Conservation (phyloP, 2,329 filamentous ascomycete genomes). For the Chrysosporium keratinophilum region DNA sequence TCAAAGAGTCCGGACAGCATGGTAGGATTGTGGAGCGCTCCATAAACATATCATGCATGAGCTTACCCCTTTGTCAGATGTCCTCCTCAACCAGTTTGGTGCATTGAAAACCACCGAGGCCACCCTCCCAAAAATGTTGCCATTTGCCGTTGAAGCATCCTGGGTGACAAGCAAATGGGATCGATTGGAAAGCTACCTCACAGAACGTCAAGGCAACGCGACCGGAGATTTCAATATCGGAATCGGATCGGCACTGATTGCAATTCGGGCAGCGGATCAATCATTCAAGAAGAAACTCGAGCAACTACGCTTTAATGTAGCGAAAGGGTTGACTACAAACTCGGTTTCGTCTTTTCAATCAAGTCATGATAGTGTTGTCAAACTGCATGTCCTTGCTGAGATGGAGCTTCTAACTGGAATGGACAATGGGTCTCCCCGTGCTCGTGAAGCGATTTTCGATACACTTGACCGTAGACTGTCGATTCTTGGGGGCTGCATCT, state of each 20-base stretch:
- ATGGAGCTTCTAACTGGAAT: slow-evolving; percentile 62
- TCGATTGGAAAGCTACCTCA: slow-evolving; percentile 58
- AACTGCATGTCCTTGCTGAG: slow-evolving; percentile 78
- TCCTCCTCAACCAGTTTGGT: slow-evolving; percentile 76
- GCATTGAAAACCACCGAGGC: slow-evolving; percentile 50
- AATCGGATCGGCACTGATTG: slow-evolving; percentile 58
- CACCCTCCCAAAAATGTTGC: slow-evolving; percentile 55
- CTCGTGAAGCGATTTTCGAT: slow-evolving; percentile 33
- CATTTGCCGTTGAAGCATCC: slow-evolving; percentile 80
- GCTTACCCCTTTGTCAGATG: slow-evolving; percentile 45
- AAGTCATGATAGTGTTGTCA: slow-evolving; percentile 74
- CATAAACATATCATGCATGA: background rate
- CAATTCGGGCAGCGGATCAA: slow-evolving; percentile 45
- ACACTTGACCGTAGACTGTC: slow-evolving; percentile 69
- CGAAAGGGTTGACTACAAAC: slow-evolving; percentile 63
- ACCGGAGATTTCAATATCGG: slow-evolving; percentile 70
- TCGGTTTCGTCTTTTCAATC: slow-evolving; percentile 70
- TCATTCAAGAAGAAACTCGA: slow-evolving; percentile 50
- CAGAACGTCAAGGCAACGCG: slow-evolving; percentile 24
- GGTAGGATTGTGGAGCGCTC: slow-evolving; percentile 43
- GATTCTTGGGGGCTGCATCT: slow-evolving; percentile 74
- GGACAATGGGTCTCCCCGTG: slow-evolving; percentile 24
- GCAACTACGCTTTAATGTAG: slow-evolving; percentile 58
- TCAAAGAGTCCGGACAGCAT: slow-evolving; percentile 93
- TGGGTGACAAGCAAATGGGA: slow-evolving; percentile 83